Percentiles rank a stretch among this genome's conserved stretches.
These are phyloP conservation scores for Fusarium anguioides DNA, from an alignment of 2,329 filamentous ascomycete species.

Conservation along the genomic window DNA sequence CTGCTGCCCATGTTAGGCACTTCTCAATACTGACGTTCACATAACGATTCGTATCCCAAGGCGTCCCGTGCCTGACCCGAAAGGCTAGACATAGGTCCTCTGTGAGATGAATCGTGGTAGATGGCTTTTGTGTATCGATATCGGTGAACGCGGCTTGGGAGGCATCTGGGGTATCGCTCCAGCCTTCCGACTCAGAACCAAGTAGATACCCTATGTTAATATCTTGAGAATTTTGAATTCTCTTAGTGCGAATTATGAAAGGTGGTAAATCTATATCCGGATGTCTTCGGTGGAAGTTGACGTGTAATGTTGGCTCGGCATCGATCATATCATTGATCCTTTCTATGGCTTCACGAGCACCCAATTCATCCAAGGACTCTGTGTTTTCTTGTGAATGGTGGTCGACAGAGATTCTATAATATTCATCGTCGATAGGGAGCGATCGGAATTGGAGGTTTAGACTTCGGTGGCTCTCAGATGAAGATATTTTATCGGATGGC, in stretches of 20 bases:
- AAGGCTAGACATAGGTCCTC: background rate
- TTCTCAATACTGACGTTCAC: constrained; percentile 11
- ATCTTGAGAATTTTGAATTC: background rate
- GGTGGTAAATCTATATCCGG: background rate
- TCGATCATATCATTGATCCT: background rate
- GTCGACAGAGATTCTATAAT: background rate
- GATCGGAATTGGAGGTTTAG: background rate
- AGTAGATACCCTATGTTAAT: background rate
- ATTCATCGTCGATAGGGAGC: background rate
- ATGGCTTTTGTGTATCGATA: background rate
- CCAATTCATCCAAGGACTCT: background rate
- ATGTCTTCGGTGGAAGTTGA: background rate
- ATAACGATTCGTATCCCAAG: background rate
- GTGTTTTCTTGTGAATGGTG: background rate
- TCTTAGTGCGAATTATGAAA: background rate
- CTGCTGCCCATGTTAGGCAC: background rate
- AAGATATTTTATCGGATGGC: background rate
- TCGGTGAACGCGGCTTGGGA: background rate
- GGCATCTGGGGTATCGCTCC: background rate
- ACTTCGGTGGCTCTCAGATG: background rate
- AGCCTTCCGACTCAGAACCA: background rate
- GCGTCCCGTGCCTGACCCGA: background rate
- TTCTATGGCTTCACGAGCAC: background rate
- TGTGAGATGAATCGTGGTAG: background rate
- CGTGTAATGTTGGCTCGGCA: background rate